Evolutionary conservation across 805 yeast genomes (phyloP).

Genomic region (Yarrowia yakushimensis): DNA sequence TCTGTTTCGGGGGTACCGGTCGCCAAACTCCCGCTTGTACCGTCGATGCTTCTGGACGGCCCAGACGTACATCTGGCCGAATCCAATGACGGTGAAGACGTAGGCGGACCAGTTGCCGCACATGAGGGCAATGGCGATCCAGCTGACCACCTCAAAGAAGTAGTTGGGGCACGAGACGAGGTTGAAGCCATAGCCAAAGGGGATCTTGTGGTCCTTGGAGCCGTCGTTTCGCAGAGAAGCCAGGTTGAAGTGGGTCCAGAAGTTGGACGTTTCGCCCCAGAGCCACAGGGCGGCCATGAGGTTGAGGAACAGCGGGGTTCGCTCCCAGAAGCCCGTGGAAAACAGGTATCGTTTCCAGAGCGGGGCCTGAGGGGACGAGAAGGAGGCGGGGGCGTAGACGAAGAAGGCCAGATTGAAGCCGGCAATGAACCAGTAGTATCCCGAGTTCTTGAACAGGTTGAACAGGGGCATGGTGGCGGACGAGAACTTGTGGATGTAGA

Average conservation of each 20-base stretch:
- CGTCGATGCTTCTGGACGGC: slow-evolving; percentile 79
- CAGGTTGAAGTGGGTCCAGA: slow-evolving; percentile 65
- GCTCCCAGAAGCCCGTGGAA: slow-evolving; percentile 28
- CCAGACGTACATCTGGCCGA: slow-evolving; percentile 86
- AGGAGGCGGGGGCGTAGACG: slow-evolving; percentile 45
- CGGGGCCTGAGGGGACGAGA: slow-evolving; percentile 29
- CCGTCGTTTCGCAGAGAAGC: slow-evolving; percentile 52
- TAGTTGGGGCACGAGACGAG: slow-evolving; percentile 90
- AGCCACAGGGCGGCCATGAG: slow-evolving; percentile 35
- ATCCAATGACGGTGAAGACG: slow-evolving; percentile 65
- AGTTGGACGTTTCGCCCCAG: slow-evolving; percentile 68
- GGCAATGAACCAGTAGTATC: slow-evolving; percentile 90
- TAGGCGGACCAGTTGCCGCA: slow-evolving; percentile 75
- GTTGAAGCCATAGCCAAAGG: slow-evolving; percentile 80
- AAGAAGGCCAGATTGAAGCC: slow-evolving; percentile 59
- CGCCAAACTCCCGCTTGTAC: slow-evolving; percentile 65
- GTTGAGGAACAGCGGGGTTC: slow-evolving; percentile 13
- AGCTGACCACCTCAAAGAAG: slow-evolving; percentile 75
- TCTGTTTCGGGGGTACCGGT: slow-evolving; percentile 73
- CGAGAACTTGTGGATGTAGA: slow-evolving; percentile 80
- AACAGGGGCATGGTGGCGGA: slow-evolving; percentile 87
- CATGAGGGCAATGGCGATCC: slow-evolving; percentile 68
- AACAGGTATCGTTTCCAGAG: slow-evolving; percentile 30
- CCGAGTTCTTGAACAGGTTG: slow-evolving; percentile 82
- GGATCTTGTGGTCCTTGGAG: slow-evolving; percentile 61